Evolutionary conservation across 306 rosid species (phyloP).

Genomic region (Pterocarpus santalinus): DNA sequence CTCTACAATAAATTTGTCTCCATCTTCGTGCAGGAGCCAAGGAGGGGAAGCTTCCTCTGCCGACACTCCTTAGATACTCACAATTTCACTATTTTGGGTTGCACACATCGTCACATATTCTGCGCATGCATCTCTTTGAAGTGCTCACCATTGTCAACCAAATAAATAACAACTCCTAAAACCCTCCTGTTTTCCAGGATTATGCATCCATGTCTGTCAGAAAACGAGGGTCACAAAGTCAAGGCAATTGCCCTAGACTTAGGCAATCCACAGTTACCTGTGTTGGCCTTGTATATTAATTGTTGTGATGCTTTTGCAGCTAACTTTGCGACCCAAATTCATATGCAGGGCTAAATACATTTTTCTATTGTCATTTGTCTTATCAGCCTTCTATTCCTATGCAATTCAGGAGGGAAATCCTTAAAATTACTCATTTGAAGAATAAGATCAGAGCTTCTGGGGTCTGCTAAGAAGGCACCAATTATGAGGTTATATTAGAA

Average conservation of each 20-base stretch:
- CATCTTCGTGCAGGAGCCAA: constrained; percentile 37
- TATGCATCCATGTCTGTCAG: constrained; percentile 10
- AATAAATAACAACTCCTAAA: constrained; percentile 37
- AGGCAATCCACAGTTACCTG: constrained; percentile 25
- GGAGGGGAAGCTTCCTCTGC: constrained; percentile 57
- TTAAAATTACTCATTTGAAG: neutral
- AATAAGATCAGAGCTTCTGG: neutral
- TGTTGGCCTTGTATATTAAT: neutral
- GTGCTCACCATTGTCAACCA: constrained; percentile 47
- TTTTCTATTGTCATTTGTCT: neutral
- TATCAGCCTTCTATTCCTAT: neutral
- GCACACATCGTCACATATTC: neutral
- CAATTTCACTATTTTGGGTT: constrained; percentile 19
- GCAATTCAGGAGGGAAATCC: constrained; percentile 12
- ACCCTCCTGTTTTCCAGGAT: constrained; percentile 40
- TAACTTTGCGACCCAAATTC: constrained; percentile 9
- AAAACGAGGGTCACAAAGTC: constrained; percentile 40
- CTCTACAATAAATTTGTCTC: constrained; percentile 45
- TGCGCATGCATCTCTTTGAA: constrained; percentile 30
- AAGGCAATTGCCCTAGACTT: constrained; percentile 25
- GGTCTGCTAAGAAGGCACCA: constrained; percentile 21
- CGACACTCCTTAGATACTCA: constrained; percentile 54
- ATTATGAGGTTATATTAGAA: constrained; percentile 14
- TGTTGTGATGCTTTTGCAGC: neutral
- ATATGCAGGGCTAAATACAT: neutral